Evolutionary conservation across 257 asterid genomes (phyloP).

Genomic region (Solanum sitiens): DNA sequence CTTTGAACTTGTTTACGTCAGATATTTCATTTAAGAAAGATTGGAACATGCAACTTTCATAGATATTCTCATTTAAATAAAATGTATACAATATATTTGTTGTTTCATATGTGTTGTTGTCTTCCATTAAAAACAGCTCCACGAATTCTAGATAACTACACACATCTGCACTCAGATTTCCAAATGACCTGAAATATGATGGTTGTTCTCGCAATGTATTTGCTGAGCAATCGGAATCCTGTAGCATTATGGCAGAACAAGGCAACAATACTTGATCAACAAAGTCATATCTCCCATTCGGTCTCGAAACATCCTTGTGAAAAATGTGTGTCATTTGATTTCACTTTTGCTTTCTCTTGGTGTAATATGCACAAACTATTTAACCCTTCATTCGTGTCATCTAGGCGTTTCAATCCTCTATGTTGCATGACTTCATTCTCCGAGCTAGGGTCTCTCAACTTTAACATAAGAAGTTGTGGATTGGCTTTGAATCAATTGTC

Average conservation of each 20-base stretch:
- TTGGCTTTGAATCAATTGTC: neutral
- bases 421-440: neutral
- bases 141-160: neutral
- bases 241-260: neutral
- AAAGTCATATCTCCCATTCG: neutral
- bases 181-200: neutral
- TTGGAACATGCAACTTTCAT: neutral
- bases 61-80: neutral
- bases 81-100: neutral
- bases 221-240: neutral
- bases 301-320: neutral
- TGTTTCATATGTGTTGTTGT: neutral
- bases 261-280: neutral
- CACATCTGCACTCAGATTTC: neutral
- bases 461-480: neutral
- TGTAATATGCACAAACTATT: neutral
- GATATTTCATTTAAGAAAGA: neutral
- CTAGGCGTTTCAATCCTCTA: neutral
- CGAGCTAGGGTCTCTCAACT: neutral
- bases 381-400: neutral
- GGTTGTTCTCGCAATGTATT: neutral
- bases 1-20: neutral
- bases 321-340: neutral
- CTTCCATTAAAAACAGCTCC: neutral
- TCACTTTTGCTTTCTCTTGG: neutral